A percentile compares a stretch with the other conserved stretches of the same genome.
These are phyloP conservation scores for Sarocladium strictum DNA, from an alignment of 2,329 filamentous ascomycete genomes.

Conservation along the genomic window DNA sequence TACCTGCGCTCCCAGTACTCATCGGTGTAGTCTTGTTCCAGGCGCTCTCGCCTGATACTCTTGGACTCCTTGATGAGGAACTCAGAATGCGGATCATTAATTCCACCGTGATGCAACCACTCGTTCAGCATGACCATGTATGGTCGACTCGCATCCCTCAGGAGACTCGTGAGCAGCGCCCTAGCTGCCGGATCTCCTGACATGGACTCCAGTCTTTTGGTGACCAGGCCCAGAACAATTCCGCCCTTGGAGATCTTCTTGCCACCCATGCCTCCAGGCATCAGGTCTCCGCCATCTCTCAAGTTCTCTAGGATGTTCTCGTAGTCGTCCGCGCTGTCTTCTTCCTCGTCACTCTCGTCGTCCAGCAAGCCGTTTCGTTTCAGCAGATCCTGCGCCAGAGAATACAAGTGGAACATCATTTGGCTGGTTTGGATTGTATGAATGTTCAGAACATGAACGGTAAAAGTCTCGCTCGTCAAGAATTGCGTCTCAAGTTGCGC, in stretches of 20 bases:
- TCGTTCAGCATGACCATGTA: slow-evolving; percentile 99
- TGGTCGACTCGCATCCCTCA: slow-evolving; percentile 83
- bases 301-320: slow-evolving; percentile 91
- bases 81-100: slow-evolving; percentile 88
- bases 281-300: slow-evolving; percentile 76
- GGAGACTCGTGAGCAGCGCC: slow-evolving; percentile 69
- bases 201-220: slow-evolving; percentile 78
- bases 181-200: slow-evolving; percentile 89
- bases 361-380: slow-evolving; percentile 84
- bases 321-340: slow-evolving; percentile 74
- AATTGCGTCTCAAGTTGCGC: slow-evolving; percentile 92
- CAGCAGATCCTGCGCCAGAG: slow-evolving; percentile 78
- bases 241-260: slow-evolving; percentile 98
- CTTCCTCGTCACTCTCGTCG: slow-evolving; percentile 65
- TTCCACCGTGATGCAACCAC: slow-evolving; percentile 94
- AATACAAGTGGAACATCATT: slow-evolving; percentile 86
- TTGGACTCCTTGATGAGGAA: slow-evolving; percentile 95
- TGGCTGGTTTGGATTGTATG: slow-evolving; percentile 87
- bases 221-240: slow-evolving; percentile 82
- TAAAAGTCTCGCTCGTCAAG: slow-evolving; percentile 82
- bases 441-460: slow-evolving; percentile 85
- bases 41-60: slow-evolving; percentile 81
- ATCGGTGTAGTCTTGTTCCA: slow-evolving; percentile 96
- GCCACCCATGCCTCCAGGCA: slow-evolving; percentile 69
- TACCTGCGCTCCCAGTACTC: slow-evolving; percentile 99